Evolutionary conservation across 2,329 filamentous ascomycete species (phyloP).

Genomic region (Aspergillus ochraceoroseus): DNA sequence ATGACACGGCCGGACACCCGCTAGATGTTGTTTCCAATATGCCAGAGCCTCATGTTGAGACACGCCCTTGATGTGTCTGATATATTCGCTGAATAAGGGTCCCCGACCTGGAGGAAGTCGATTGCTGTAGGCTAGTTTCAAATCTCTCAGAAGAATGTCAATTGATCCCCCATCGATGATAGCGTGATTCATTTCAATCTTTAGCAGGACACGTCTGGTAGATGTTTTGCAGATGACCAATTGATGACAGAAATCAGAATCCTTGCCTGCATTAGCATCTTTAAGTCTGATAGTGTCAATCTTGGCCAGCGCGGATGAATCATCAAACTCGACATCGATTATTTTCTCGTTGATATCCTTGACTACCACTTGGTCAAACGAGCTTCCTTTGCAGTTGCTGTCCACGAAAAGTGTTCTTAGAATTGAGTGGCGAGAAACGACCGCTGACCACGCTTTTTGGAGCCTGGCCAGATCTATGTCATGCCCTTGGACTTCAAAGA

Average conservation of each 20-base stretch:
- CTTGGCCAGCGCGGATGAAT: constrained; percentile 26
- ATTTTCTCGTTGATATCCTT: constrained; percentile 25
- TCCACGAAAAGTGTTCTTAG: constrained; percentile 36
- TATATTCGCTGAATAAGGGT: constrained; percentile 38
- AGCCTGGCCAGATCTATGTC: constrained; percentile 27
- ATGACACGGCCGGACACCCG: constrained; percentile 32
- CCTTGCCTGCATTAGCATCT: constrained; percentile 24
- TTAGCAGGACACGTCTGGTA: constrained; percentile 30
- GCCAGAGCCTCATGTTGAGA: constrained; percentile 26
- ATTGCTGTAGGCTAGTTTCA: constrained; percentile 32
- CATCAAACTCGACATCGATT: constrained; percentile 29
- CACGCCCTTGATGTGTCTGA: constrained; percentile 31
- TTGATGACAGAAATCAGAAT: constrained; percentile 33
- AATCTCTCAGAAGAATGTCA: constrained; percentile 31
- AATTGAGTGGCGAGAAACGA: constrained; percentile 33
- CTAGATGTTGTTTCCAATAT: constrained; percentile 37
- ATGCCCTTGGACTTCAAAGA: constrained; percentile 34
- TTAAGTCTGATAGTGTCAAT: constrained; percentile 28
- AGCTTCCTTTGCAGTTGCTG: constrained; percentile 31
- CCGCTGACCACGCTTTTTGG: constrained; percentile 31
- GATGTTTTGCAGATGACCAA: constrained; percentile 33
- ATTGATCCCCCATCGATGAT: constrained; percentile 38
- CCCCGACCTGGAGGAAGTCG: constrained; percentile 26
- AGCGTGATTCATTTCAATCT: constrained; percentile 39
- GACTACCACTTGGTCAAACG: constrained; percentile 39